phyloP scores from a whole-genome alignment of 257 asterid genomes.

The Marsdenia floribunda region DNA sequence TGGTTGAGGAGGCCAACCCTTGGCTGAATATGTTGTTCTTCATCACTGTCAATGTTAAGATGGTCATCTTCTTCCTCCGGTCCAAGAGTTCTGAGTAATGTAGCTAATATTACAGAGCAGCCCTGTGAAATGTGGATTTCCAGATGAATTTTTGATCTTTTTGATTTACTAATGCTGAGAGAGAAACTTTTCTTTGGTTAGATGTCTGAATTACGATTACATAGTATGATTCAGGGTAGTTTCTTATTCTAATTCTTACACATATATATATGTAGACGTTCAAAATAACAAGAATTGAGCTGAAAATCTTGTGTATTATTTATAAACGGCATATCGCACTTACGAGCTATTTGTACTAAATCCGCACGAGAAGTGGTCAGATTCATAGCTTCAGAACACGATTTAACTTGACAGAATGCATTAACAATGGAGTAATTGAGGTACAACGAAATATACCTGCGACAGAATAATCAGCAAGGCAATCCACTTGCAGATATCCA shows the following conservation, averaged over 20 bases:
- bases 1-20: constrained; percentile 27
- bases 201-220: too few species aligned
- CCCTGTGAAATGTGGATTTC: constrained; percentile 33
- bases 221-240: too few species aligned
- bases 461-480: constrained; percentile 31
- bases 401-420: not conserved
- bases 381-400: not conserved
- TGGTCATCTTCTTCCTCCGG: constrained; percentile 11
- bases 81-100: constrained; percentile 33
- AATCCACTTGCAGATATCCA: constrained; percentile 31
- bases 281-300: too few species aligned
- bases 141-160: not conserved
- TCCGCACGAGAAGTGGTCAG: too few species aligned
- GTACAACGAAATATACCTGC: constrained; percentile 28
- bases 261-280: too few species aligned
- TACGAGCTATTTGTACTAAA: too few species aligned
- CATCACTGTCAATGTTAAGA: constrained; percentile 12
- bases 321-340: too few species aligned
- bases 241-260: too few species aligned
- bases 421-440: not conserved
- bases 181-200: too few species aligned
- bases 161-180: too few species aligned
- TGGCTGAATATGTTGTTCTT: constrained; percentile 11
- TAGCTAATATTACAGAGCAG: constrained; percentile 38
- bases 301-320: too few species aligned